phyloP scores from a whole-genome alignment of 2,329 filamentous ascomycete genomes.

The Colletotrichum musicola region DNA sequence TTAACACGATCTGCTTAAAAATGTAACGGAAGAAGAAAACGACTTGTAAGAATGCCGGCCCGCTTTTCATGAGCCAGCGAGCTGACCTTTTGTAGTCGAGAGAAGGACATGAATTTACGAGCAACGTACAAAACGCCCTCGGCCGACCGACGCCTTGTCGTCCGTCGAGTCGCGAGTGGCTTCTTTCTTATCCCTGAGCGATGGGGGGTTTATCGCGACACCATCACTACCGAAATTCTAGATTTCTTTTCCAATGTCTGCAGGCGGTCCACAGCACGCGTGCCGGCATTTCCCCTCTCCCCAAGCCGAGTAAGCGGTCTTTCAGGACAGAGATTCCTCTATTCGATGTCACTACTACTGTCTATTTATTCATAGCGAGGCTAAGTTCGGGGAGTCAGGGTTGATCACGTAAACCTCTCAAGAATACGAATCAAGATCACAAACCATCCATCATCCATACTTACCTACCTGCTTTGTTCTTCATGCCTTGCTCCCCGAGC shows the following conservation, averaged over 20 bases:
- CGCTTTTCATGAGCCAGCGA: neutral
- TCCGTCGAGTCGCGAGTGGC: neutral
- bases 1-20: neutral
- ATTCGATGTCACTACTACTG: neutral
- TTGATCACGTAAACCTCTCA: too few relatives aligned
- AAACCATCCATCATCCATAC: neutral
- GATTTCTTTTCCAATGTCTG: neutral
- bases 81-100: neutral
- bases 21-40: conserved; percentile 3
- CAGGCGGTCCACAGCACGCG: conserved; percentile 18
- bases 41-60: conserved; percentile 18
- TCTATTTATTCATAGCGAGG: too few relatives aligned
- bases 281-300: neutral
- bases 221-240: neutral
- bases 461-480: neutral
- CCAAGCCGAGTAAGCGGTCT: too few relatives aligned
- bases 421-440: too few relatives aligned
- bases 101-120: conserved; percentile 16
- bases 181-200: neutral
- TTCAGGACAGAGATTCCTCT: too few relatives aligned
- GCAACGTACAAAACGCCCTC: neutral
- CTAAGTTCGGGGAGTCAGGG: too few relatives aligned
- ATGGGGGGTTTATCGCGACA: neutral
- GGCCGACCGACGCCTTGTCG: neutral
- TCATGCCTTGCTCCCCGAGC: neutral